These are phyloP conservation scores for Nannochloris sp. DNA, from an alignment of 139 green algal species.

Conservation along the genomic window DNA sequence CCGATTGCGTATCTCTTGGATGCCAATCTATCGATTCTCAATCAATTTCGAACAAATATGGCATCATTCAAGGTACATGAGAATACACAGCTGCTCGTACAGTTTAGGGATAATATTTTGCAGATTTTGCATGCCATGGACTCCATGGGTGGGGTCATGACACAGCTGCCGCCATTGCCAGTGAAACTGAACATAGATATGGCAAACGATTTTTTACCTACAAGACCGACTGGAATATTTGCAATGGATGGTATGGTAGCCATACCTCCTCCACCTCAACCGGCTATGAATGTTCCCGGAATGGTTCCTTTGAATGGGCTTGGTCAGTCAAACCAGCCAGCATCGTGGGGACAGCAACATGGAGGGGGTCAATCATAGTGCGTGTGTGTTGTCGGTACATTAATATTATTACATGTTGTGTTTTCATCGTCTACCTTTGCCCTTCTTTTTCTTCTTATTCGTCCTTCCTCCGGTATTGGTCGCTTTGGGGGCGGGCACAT, in stretches of 20 bases:
- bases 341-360: background rate
- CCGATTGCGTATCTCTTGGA: conserved; percentile 38
- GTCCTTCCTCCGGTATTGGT: background rate
- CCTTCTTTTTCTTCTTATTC: conserved; percentile 11
- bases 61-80: conserved; percentile 50
- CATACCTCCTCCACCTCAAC: conserved; percentile 19
- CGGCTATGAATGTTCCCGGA: conserved; percentile 21
- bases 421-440: conserved; percentile 14
- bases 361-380: background rate
- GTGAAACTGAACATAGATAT: conserved; percentile 58
- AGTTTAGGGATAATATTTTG: conserved; percentile 76
- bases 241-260: conserved; percentile 10
- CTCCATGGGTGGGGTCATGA: conserved; percentile 56
- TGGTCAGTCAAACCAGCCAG: background rate
- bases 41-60: conserved; percentile 49
- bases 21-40: conserved; percentile 54
- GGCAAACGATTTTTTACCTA: conserved; percentile 48
- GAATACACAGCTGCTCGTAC: conserved; percentile 74
- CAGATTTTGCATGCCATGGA: conserved; percentile 62
- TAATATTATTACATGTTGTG: conserved; percentile 6
- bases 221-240: conserved; percentile 8
- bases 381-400: background rate
- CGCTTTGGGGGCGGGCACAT: background rate
- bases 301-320: conserved; percentile 26
- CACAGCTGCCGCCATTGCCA: conserved; percentile 76